A percentile compares a stretch with the other conserved stretches of the same genome.
Evolutionary conservation across 2,329 filamentous ascomycete genomes (phyloP).

Genomic region (Alternaria consortialis): DNA sequence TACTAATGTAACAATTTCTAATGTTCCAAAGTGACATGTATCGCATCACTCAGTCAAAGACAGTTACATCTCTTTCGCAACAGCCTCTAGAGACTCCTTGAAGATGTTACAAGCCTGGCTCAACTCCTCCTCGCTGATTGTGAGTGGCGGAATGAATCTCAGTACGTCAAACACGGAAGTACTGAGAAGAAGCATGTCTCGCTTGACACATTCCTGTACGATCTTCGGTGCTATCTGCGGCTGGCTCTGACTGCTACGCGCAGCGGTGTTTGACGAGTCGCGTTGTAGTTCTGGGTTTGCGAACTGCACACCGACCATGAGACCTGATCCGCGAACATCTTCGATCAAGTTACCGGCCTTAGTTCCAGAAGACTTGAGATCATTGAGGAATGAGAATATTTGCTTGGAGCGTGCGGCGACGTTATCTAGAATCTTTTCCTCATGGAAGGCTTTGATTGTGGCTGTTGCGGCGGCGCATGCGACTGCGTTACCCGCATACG

Average conservation of each 20-base stretch:
- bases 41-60: not conserved
- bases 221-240: slow-evolving; percentile 40
- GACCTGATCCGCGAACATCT: slow-evolving; percentile 36
- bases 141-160: slow-evolving; percentile 41
- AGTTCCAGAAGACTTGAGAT: slow-evolving; percentile 33
- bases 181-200: slow-evolving; percentile 41
- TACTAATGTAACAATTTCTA: not conserved
- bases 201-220: slow-evolving; percentile 40
- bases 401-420: slow-evolving; percentile 40
- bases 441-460: slow-evolving; percentile 36
- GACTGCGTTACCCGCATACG: slow-evolving; percentile 42
- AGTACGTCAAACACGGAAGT: slow-evolving; percentile 44
- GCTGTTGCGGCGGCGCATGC: slow-evolving; percentile 41
- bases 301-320: slow-evolving; percentile 44
- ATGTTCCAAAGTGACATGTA: not conserved
- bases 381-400: slow-evolving; percentile 35
- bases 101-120: slow-evolving; percentile 36
- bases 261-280: slow-evolving; percentile 32
- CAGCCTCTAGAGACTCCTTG: slow-evolving; percentile 38
- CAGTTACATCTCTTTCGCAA: slow-evolving; percentile 33
- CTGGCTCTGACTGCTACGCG: slow-evolving; percentile 26
- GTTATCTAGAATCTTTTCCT: slow-evolving; percentile 41
- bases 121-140: slow-evolving; percentile 40
- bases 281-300: slow-evolving; percentile 26
- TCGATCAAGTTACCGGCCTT: slow-evolving; percentile 42